These are phyloP conservation scores for Trichoderma cornu-damae DNA, from an alignment of 2,329 filamentous ascomycete species.

Conservation along the genomic window DNA sequence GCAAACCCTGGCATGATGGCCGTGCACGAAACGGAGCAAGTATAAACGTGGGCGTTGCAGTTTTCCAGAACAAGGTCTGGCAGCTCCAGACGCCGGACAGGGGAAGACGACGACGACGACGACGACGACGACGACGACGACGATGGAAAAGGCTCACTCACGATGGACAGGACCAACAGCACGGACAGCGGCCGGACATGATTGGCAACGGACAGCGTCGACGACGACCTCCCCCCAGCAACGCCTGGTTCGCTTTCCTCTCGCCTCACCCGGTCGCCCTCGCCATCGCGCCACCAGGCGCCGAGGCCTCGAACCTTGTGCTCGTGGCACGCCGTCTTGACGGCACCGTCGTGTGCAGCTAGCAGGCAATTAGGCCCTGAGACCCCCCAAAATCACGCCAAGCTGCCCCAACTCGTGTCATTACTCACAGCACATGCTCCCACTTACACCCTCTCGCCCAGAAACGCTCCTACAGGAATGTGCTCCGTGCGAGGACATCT, in stretches of 20 bases:
- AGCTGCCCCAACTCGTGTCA: neutral
- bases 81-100: neutral
- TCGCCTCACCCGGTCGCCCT: neutral
- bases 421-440: conserved; percentile 10
- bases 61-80: conserved; percentile 8
- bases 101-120: neutral
- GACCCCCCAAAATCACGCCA: conserved; percentile 1
- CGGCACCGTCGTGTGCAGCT: conserved; percentile 4
- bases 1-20: conserved; percentile 7
- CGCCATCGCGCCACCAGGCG: conserved; percentile 16
- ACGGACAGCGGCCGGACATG: conserved; percentile 5
- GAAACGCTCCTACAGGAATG: neutral
- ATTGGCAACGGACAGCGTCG: neutral
- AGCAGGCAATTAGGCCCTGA: conserved; percentile 1
- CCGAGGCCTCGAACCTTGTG: conserved; percentile 15
- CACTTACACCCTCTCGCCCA: neutral
- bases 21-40: conserved; percentile 1
- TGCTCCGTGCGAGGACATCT: neutral
- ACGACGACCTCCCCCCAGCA: neutral
- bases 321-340: conserved; percentile 14
- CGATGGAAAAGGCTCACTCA: conserved; percentile 3
- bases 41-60: conserved; percentile 1
- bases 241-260: neutral
- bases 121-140: neutral
- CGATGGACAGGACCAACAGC: conserved; percentile 7